phyloP scores from a whole-genome alignment of 805 yeast species.

The Yamadazyma nakazawae region DNA sequence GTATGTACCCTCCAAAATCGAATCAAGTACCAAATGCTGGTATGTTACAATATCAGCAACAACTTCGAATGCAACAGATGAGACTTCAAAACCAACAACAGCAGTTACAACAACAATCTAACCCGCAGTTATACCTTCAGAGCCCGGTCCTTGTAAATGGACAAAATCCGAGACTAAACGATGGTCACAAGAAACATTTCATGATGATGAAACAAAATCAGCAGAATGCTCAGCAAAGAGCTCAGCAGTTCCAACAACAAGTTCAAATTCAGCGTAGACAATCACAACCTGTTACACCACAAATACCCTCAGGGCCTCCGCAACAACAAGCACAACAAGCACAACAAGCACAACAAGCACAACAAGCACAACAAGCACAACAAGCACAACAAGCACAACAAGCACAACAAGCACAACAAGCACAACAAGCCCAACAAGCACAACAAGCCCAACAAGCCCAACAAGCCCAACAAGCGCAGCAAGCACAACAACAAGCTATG shows the following conservation, averaged over 20 bases:
- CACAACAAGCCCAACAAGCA: conserved; percentile 7
- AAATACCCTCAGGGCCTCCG: conserved; percentile 6
- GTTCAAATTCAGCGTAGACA: conserved; percentile 6
- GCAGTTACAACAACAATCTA: conserved; percentile 17
- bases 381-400: conserved; percentile 7
- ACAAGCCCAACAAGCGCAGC: conserved; percentile 8
- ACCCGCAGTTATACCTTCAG: conserved; percentile 17
- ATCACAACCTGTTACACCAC: conserved; percentile 6
- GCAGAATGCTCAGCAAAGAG: conserved; percentile 12
- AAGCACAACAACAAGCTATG: conserved; percentile 5
- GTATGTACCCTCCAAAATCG: conserved; percentile 12
- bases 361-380: conserved; percentile 6
- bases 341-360: conserved; percentile 7
- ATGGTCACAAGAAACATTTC: conserved; percentile 19
- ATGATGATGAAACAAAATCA: conserved; percentile 17
- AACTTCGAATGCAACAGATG: conserved; percentile 23
- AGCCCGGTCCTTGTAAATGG: conserved; percentile 15
- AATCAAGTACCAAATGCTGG: conserved; percentile 11
- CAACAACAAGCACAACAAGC: conserved; percentile 8
- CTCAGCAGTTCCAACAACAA: conserved; percentile 7
- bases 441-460: conserved; percentile 5
- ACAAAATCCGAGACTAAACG: conserved; percentile 13
- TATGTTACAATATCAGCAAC: conserved; percentile 21
- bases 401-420: conserved; percentile 7
- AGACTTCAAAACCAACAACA: conserved; percentile 22